Evolutionary conservation across 805 yeast species (phyloP).

Genomic region (Starmera pachycereana): DNA sequence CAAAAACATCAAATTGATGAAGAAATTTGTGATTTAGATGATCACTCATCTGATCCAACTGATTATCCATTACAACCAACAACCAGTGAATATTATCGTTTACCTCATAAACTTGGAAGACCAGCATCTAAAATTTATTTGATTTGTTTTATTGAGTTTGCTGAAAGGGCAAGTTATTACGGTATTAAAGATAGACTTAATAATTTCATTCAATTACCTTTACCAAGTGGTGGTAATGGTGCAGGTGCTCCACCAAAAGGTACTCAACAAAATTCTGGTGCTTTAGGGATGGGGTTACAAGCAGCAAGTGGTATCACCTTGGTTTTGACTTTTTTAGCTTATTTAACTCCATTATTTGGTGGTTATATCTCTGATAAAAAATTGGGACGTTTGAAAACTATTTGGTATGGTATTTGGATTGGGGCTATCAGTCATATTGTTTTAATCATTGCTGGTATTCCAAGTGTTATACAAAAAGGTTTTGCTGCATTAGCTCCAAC

Average conservation of each 20-base stretch:
- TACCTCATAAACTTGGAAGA: constrained; percentile 31
- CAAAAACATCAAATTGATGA: no score
- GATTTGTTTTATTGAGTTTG: constrained; percentile 59
- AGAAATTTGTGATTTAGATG: no score
- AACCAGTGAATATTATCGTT: constrained; percentile 27
- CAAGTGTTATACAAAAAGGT: constrained; percentile 34
- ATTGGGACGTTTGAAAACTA: constrained; percentile 64
- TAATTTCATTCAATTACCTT: constrained; percentile 60
- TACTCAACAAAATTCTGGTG: constrained; percentile 30
- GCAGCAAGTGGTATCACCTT: constrained; percentile 66
- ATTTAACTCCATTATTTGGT: constrained; percentile 69
- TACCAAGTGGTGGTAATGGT: constrained; percentile 29
- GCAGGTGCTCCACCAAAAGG: constrained; percentile 17
- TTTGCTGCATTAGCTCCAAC: constrained; percentile 57
- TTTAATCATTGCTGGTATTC: constrained; percentile 60
- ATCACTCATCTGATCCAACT: no score
- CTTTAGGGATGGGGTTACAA: constrained; percentile 46
- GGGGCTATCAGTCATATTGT: constrained; percentile 56
- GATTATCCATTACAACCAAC: constrained; percentile 25
- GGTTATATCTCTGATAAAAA: constrained; percentile 68
- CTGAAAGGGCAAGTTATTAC: constrained; percentile 75
- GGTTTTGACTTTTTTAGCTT: constrained; percentile 76
- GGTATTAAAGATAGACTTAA: constrained; percentile 70
- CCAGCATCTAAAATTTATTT: constrained; percentile 41
- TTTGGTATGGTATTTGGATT: constrained; percentile 45